Conservation (phyloP, 495 filamentous ascomycete genomes). For the Haplographium delicatum region DNA sequence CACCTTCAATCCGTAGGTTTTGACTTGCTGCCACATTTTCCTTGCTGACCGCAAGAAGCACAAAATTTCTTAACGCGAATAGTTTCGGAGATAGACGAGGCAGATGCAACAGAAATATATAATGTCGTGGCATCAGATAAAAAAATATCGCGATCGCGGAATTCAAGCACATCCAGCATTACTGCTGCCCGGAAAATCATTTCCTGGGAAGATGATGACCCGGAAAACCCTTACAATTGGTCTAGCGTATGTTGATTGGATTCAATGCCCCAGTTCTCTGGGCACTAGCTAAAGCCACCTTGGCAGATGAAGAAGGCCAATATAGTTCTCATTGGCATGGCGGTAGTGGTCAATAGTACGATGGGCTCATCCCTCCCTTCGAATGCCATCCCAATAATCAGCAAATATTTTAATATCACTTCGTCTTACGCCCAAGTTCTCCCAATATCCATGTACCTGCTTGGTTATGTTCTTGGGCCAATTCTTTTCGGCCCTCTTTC, state of each 20-base stretch:
- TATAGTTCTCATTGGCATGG: constrained; percentile 51
- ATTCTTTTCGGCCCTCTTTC: constrained; percentile 64
- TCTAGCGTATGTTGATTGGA: constrained; percentile 28
- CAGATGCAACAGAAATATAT: constrained; percentile 31
- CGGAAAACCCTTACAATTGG: constrained; percentile 55
- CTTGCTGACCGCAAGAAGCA: too few relatives aligned
- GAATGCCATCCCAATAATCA: constrained; percentile 33
- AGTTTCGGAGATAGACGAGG: constrained; percentile 33
- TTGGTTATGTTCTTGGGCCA: constrained; percentile 61
- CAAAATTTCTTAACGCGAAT: constrained; percentile 13
- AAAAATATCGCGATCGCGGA: constrained; percentile 13
- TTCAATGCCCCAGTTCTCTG: neutral
- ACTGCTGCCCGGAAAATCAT: constrained; percentile 36
- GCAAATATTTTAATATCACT: constrained; percentile 46
- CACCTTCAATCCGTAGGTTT: constrained; percentile 5
- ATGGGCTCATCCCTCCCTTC: constrained; percentile 63
- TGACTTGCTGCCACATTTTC: too few relatives aligned
- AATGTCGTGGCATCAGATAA: constrained; percentile 33
- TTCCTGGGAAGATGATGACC: constrained; percentile 43
- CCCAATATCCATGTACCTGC: constrained; percentile 68
- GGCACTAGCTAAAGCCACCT: neutral
- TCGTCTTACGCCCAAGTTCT: constrained; percentile 56
- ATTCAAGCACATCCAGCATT: constrained; percentile 17
- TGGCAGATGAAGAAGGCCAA: constrained; percentile 48
- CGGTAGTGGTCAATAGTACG: constrained; percentile 69